Base-by-base conservation (phyloP, 2,329 filamentous ascomycete species). In the Colletotrichum incanum region DNA sequence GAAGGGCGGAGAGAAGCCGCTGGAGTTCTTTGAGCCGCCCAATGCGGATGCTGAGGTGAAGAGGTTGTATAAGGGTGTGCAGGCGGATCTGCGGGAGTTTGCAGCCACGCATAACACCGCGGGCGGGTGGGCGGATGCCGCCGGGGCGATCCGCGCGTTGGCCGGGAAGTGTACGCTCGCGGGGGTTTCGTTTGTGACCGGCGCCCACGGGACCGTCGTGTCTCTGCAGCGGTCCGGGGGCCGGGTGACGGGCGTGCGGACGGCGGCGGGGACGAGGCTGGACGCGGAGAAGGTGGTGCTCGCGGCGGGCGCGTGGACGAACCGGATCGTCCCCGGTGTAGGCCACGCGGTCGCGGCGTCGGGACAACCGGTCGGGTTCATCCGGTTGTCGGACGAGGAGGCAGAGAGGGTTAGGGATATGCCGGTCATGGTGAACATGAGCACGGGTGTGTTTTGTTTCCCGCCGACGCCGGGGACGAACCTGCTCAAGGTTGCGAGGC, bases 301-400 rank as follows among this genome's bases (percentile, higher is more conserved):
- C 3, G 90, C 92, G 1, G 88, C 91, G 1, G 93, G 93, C 12
- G 92, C 92, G 3, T 94, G 92, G 92, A 91, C 91, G 18, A 80
- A 80, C 18, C 62, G 76, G 1, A 59, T 82, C 0, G 18, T 94
- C 54, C 89, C 92, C 76, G 61, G 61, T 3, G 82, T 93, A 1
- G 85, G 87, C 34, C 91, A 91, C 54, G 86, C 90, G 18, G 88
- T 87, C 31, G 86, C 89, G 65, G 89, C 91, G 0, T 92, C 91
- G 0, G 92, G 91, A 0, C 92, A 94, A 75, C 86, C 88, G 0
- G 80, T 94, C 18, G 90, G 88, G 0, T 94, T 93, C 80, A 85
- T 93, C 73, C 84, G 86, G 66, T 85, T 94, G 63, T 89, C 88
- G 0, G 78, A 85, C 5, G 84, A 85, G 2, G 92, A 94, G 79